phyloP scores from a whole-genome alignment of 805 yeast genomes.

The Yamadazyma sp. region DNA sequence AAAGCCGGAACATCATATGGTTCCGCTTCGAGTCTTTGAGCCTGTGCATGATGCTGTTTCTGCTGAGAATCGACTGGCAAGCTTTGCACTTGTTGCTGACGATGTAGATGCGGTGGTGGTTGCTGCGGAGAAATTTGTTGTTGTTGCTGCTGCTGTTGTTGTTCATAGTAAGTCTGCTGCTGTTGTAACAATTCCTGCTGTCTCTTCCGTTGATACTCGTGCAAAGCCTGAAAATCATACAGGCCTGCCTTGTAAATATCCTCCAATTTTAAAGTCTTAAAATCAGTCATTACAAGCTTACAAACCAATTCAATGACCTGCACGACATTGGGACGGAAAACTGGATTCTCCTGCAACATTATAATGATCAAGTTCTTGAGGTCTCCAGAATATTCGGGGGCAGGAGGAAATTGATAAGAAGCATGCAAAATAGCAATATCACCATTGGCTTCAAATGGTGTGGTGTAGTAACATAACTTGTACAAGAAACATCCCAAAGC shows the following conservation, averaged over 20 bases:
- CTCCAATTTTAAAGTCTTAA: slow-evolving; percentile 28
- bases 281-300: slow-evolving; percentile 45
- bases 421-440: slow-evolving; percentile 87
- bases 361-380: slow-evolving; percentile 74
- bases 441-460: slow-evolving; percentile 90
- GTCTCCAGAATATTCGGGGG: slow-evolving; percentile 68
- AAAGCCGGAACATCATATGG: no score
- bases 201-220: slow-evolving; percentile 45
- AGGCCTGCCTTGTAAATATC: slow-evolving; percentile 54
- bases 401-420: slow-evolving; percentile 69
- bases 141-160: slow-evolving; percentile 27
- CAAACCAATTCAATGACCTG: slow-evolving; percentile 72
- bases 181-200: slow-evolving; percentile 33
- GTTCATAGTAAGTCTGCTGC: slow-evolving; percentile 42
- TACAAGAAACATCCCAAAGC: slow-evolving; percentile 91
- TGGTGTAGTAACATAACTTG: slow-evolving; percentile 86
- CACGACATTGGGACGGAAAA: slow-evolving; percentile 79
- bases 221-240: slow-evolving; percentile 56
- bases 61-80: no score
- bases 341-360: slow-evolving; percentile 81
- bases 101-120: no score
- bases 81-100: no score
- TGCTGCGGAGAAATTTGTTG: no score
- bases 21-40: no score
- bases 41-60: no score